These are phyloP conservation scores for Starmerella scarabaei DNA, from an alignment of 805 yeast genomes.

Conservation along the genomic window DNA sequence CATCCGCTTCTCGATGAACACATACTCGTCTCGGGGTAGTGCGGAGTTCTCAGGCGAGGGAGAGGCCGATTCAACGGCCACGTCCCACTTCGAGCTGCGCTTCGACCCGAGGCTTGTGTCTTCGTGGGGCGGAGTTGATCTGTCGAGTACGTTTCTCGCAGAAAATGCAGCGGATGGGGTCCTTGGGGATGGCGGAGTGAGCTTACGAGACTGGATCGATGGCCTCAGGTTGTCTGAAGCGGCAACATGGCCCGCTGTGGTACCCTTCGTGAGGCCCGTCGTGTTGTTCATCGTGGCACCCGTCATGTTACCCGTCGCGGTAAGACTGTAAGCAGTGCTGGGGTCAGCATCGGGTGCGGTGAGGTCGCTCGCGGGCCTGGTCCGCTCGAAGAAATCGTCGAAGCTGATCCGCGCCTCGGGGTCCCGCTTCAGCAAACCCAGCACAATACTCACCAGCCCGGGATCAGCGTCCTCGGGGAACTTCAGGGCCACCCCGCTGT, in stretches of 20 bases:
- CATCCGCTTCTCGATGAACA: constrained; percentile 84
- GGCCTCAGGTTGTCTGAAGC: constrained; percentile 9
- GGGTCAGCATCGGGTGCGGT: not conserved
- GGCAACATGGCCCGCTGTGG: not conserved
- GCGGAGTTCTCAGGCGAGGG: constrained; percentile 14
- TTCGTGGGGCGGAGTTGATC: no score
- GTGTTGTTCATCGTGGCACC: not conserved
- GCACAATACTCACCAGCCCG: constrained; percentile 49
- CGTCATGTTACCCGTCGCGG: not conserved
- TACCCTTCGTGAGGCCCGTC: constrained; percentile 3
- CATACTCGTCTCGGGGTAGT: constrained; percentile 36
- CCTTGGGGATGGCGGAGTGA: not conserved
- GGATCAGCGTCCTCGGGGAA: constrained; percentile 35
- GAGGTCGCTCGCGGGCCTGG: not conserved
- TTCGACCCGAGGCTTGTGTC: not conserved
- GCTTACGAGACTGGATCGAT: constrained; percentile 9
- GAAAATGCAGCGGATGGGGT: not conserved
- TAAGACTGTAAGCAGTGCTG: not conserved
- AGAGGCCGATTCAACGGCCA: constrained; percentile 25
- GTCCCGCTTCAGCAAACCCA: constrained; percentile 63
- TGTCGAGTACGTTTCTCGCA: no score
- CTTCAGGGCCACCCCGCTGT: constrained; percentile 63
- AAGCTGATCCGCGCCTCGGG: constrained; percentile 84
- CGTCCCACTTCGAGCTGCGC: no score
- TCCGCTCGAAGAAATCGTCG: constrained; percentile 62